phyloP scores from a whole-genome alignment of 129 eudicot genomes.

The Solidago caesia region DNA sequence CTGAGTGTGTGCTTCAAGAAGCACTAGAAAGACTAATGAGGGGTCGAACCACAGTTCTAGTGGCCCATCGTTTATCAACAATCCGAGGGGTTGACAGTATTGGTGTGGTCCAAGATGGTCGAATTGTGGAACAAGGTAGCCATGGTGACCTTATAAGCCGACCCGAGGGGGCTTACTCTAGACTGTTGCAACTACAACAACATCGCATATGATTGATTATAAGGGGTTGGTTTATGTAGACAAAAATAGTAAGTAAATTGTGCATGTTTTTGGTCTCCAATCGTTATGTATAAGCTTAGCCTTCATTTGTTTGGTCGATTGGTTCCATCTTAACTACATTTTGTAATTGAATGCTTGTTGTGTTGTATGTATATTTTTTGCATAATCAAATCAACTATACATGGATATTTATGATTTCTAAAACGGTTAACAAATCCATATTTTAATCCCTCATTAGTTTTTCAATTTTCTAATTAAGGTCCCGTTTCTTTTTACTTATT shows the following conservation, averaged over 20 bases:
- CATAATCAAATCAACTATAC: neutral
- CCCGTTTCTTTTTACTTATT: no score
- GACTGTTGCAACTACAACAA: conserved; percentile 83
- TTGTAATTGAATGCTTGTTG: conserved; percentile 33
- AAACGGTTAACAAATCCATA: no score
- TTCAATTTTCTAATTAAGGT: no score
- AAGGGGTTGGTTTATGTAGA: conserved; percentile 21
- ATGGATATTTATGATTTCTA: no score
- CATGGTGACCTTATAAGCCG: conserved; percentile 77
- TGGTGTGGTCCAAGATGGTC: conserved; percentile 86
- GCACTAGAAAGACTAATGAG: conserved; percentile 90
- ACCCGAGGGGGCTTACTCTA: conserved; percentile 88
- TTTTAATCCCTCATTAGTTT: no score
- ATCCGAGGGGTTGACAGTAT: conserved; percentile 85
- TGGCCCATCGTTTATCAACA: conserved; percentile 87
- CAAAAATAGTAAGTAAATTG: conserved; percentile 26
- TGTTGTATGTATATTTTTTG: conserved; percentile 13
- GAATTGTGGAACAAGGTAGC: conserved; percentile 90
- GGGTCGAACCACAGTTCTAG: conserved; percentile 84
- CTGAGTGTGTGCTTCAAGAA: conserved; percentile 90
- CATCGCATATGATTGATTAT: conserved; percentile 60
- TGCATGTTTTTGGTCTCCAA: conserved; percentile 36
- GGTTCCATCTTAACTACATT: conserved; percentile 29
- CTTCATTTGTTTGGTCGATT: conserved; percentile 33
- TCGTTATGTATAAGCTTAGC: conserved; percentile 22